phyloP scores from a whole-genome alignment of 257 asterid genomes.

The Oldenlandia corymbosa region DNA sequence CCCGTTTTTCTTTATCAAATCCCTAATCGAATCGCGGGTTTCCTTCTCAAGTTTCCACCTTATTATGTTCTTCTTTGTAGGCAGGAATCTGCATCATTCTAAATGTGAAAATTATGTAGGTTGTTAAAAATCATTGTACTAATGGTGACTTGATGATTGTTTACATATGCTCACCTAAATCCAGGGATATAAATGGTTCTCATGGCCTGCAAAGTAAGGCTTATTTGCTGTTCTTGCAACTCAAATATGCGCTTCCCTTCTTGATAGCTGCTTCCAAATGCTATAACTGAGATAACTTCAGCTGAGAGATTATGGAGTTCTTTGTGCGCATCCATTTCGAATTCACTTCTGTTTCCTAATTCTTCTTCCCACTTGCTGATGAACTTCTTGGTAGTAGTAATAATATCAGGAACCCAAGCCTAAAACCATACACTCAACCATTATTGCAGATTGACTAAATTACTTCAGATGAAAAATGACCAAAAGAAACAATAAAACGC shows the following conservation, averaged over 20 bases:
- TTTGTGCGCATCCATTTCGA: slow-evolving; percentile 47
- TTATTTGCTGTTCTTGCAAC: slow-evolving; percentile 51
- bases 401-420: slow-evolving; percentile 67
- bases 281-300: slow-evolving; percentile 53
- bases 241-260: slow-evolving; percentile 56
- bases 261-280: slow-evolving; percentile 56
- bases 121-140: no score
- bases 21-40: slow-evolving; percentile 43
- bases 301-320: slow-evolving; percentile 58
- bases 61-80: slow-evolving; percentile 50
- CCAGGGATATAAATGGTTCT: slow-evolving; percentile 59
- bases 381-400: slow-evolving; percentile 32
- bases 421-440: slow-evolving; percentile 4
- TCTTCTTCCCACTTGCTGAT: slow-evolving; percentile 47
- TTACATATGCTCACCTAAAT: slow-evolving; percentile 37
- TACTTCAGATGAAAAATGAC: no score
- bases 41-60: slow-evolving; percentile 52
- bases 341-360: slow-evolving; percentile 33
- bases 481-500: no score
- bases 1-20: slow-evolving; percentile 27
- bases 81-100: slow-evolving; percentile 54
- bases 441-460: no score
- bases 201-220: slow-evolving; percentile 38
- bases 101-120: no score
- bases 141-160: no score